phyloP scores from a whole-genome alignment of 2,329 filamentous ascomycete genomes.

The Dactylellina sp. region DNA sequence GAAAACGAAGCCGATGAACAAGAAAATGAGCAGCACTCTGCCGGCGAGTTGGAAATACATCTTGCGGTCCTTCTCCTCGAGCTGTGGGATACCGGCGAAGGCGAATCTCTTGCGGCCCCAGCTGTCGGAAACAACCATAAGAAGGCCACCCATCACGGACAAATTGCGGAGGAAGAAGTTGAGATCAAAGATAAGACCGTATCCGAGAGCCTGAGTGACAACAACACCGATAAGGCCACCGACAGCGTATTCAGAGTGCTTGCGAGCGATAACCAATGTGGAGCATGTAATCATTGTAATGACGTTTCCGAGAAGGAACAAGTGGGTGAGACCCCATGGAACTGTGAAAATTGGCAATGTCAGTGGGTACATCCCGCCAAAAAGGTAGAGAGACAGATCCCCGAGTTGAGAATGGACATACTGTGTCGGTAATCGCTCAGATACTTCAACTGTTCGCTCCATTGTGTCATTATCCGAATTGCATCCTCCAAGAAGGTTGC shows the following conservation, averaged over 20 bases:
- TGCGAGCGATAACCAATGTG: constrained; percentile 86
- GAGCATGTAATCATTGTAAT: constrained; percentile 87
- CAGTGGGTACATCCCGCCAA: too few relatives aligned
- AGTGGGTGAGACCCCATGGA: constrained; percentile 85
- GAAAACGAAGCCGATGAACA: constrained; percentile 97
- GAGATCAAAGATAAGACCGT: constrained; percentile 97
- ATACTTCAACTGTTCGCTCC: constrained; percentile 92
- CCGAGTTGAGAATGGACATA: constrained; percentile 69
- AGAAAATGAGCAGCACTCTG: constrained; percentile 93
- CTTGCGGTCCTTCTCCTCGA: constrained; percentile 99
- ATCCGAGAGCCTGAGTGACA: constrained; percentile 91
- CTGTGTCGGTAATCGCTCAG: constrained; percentile 92
- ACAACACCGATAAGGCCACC: constrained; percentile 90
- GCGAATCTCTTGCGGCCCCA: constrained; percentile 98
- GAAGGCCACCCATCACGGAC: constrained; percentile 92
- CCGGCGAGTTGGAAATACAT: constrained; percentile 99
- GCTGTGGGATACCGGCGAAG: constrained; percentile 89
- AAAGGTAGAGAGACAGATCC: too few relatives aligned
- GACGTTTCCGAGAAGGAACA: constrained; percentile 92
- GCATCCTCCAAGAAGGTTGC: constrained; percentile 98
- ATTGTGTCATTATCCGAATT: constrained; percentile 95
- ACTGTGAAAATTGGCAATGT: constrained; percentile 70
- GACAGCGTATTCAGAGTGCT: constrained; percentile 92
- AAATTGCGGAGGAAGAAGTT: constrained; percentile 99
- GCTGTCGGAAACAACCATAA: constrained; percentile 98